These are phyloP conservation scores for Spathaspora boniae DNA, from an alignment of 805 yeast genomes.

Conservation along the genomic window DNA sequence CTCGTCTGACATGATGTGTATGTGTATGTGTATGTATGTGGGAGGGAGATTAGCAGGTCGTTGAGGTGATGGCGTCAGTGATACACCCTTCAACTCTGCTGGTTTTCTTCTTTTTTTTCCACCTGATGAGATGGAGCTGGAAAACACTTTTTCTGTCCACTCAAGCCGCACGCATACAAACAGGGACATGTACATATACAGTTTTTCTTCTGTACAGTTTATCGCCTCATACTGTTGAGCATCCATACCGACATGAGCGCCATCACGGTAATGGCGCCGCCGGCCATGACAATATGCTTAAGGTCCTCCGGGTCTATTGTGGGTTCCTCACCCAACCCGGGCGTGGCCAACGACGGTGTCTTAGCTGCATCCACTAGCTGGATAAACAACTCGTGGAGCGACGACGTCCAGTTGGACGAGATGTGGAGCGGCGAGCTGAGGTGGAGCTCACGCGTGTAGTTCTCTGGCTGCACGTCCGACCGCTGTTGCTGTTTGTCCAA, in stretches of 20 bases:
- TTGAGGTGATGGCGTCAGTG: neutral
- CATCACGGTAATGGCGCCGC: constrained; percentile 68
- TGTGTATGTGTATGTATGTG: constrained; percentile 9
- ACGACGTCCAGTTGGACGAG: constrained; percentile 85
- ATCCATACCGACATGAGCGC: constrained; percentile 62
- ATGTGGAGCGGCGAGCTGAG: constrained; percentile 86
- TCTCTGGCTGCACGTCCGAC: constrained; percentile 81
- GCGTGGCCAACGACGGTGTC: constrained; percentile 72
- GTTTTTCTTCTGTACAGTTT: too few relatives aligned
- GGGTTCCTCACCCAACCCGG: constrained; percentile 61
- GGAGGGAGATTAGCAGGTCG: too few relatives aligned
- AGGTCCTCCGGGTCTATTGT: constrained; percentile 46
- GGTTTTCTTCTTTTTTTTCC: neutral
- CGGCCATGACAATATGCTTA: constrained; percentile 57
- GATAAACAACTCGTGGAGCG: constrained; percentile 78
- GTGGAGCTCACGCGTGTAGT: constrained; percentile 61
- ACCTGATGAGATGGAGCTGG: constrained; percentile 5
- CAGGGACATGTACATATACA: too few relatives aligned
- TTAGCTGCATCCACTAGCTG: constrained; percentile 88
- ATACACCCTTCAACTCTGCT: neutral
- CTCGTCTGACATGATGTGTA: constrained; percentile 18
- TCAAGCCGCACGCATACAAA: neutral
- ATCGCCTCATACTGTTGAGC: constrained; percentile 39
- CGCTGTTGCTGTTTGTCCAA: constrained; percentile 94
- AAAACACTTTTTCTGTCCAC: neutral